phyloP scores from a whole-genome alignment of 2,329 filamentous ascomycete species.

The Xylaria sp. region DNA sequence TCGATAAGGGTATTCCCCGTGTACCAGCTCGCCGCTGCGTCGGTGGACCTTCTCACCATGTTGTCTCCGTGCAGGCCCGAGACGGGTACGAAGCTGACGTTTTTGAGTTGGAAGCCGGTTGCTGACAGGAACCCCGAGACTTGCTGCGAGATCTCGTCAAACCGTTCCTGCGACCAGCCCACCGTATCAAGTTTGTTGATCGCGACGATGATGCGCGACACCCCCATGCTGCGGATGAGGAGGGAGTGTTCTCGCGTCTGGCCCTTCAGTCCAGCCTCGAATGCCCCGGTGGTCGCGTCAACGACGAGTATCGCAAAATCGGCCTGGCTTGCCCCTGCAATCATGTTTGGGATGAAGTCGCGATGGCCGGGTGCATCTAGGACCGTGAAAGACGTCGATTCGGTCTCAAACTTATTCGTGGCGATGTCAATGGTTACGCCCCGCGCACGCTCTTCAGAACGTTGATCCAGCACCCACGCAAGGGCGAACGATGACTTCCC shows the following conservation, averaged over 20 bases:
- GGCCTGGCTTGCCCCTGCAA: conserved; percentile 91
- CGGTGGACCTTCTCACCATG: conserved; percentile 63
- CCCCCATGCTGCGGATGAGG: conserved; percentile 85
- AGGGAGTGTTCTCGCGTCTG: conserved; percentile 95
- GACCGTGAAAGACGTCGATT: conserved; percentile 85
- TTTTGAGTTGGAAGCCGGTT: conserved; percentile 80
- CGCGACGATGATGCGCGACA: conserved; percentile 84
- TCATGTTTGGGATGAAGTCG: conserved; percentile 99
- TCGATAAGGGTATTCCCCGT: conserved; percentile 76
- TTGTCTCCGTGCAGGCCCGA: conserved; percentile 91
- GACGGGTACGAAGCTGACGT: conserved; percentile 85
- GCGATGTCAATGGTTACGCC: conserved; percentile 98
- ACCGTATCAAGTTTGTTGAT: conserved; percentile 95
- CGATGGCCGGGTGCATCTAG: conserved; percentile 92
- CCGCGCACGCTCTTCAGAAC: conserved; percentile 82
- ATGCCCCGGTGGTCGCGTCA: conserved; percentile 86
- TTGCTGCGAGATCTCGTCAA: conserved; percentile 82
- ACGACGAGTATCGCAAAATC: conserved; percentile 96
- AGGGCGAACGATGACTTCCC: conserved; percentile 96
- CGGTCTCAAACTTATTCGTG: conserved; percentile 91
- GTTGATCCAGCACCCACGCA: conserved; percentile 95
- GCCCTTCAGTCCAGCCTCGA: conserved; percentile 89
- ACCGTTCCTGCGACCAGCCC: conserved; percentile 79
- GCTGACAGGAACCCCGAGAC: conserved; percentile 80
- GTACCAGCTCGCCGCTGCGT: conserved; percentile 74